These are phyloP conservation scores for Rhizoclosmatium sp. DNA, from an alignment of 192 early-diverging fungal species.

Conservation along the genomic window DNA sequence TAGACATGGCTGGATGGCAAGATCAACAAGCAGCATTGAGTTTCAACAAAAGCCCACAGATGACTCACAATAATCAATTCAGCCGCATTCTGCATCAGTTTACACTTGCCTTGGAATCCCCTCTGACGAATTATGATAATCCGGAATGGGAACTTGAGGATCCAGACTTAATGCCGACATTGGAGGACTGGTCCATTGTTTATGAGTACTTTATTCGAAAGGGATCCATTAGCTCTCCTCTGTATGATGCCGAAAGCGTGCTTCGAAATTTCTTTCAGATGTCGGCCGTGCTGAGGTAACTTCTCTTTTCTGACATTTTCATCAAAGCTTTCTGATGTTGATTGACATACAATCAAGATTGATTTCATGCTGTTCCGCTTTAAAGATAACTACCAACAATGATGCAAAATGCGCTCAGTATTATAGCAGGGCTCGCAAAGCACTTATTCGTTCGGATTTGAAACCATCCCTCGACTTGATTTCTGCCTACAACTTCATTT, in stretches of 20 bases:
- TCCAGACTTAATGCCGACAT: background rate
- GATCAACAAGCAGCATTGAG: no score
- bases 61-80: background rate
- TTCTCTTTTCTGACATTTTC: no score
- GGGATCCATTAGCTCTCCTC: background rate
- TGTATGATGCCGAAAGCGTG: background rate
- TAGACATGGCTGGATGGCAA: no score
- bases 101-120: background rate
- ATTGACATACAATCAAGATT: background rate
- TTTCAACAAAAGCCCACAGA: no score
- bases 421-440: background rate
- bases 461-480: background rate
- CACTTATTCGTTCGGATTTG: background rate
- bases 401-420: background rate
- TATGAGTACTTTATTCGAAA: background rate
- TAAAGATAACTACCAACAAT: background rate
- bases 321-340: no score
- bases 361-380: background rate
- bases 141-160: background rate
- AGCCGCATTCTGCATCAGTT: background rate
- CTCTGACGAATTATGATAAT: background rate
- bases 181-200: background rate
- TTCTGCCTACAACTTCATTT: background rate
- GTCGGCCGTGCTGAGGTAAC: background rate
- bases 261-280: background rate